Evolutionary conservation across 2,329 filamentous ascomycete genomes (phyloP), one percentile per base, ranked within the genome.

Genomic region (Pseudogymnoascus sp.): DNA sequence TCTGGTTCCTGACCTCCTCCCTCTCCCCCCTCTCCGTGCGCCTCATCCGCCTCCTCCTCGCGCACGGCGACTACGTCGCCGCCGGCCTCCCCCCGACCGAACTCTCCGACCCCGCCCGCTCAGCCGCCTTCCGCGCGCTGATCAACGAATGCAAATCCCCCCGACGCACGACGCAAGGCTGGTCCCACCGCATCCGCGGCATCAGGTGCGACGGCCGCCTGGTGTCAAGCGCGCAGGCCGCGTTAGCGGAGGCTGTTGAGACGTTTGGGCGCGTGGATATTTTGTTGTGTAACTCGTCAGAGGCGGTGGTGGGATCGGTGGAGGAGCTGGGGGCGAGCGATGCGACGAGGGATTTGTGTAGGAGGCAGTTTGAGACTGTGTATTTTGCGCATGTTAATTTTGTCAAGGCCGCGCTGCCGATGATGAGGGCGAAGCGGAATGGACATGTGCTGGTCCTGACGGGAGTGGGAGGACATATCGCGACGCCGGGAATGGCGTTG

Each of bases 301-400:
- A 96, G 83, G 90, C 92, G 67, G 85, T 97, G 34, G 86, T 98
- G 36, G 95, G 93, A 43, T 90, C 92, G 0, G 89, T 98, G 6
- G 95, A 98, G 77, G 95, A 99, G 76, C 80, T 97, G 25, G 87
- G 88, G 0, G 89, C 90, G 31, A 88, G 83, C 23, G 82, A 83
- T 4, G 83, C 86, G 48, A 92, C 91, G 1, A 83, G 88, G 69
- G 92, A 88, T 65, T 83, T 97, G 16, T 88, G 96, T 37, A 86
- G 90, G 66, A 90, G 96, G 72, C 93, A 97, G 75, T 97, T 98
- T 74, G 93, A 98, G 75, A 87, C 87, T 67, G 92, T 96, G 71
- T 98, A 96, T 80, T 98, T 98, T 76, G 92, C 91, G 0, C 92
- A 96, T 65, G 89, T 98, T 75, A 98, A 98, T 77, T 91, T 96